These are phyloP conservation scores for Trichosporon sp. DNA, from an alignment of 1,284 basidiomycete species.

Conservation along the genomic window DNA sequence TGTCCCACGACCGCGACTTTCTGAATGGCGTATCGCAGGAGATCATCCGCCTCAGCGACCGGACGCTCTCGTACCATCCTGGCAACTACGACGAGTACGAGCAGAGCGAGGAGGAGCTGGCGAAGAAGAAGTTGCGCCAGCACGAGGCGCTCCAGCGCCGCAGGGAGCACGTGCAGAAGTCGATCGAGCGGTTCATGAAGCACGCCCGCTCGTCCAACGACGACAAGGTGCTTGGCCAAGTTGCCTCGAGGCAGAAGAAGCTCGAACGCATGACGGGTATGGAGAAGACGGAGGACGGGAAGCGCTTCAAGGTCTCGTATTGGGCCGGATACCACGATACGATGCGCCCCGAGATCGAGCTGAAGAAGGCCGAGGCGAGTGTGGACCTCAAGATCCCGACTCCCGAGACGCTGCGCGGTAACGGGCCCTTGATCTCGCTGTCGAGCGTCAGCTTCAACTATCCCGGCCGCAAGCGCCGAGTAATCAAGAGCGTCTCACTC, in stretches of 20 bases:
- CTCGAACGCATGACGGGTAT: constrained; percentile 64
- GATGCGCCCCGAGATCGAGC: constrained; percentile 60
- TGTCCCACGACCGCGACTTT: constrained; percentile 74
- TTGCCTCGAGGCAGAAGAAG: constrained; percentile 67
- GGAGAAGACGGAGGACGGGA: constrained; percentile 61
- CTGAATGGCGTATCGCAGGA: constrained; percentile 69
- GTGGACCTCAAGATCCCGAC: constrained; percentile 61
- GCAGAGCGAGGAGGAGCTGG: constrained; percentile 35
- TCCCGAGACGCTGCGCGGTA: constrained; percentile 59
- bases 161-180: constrained; percentile 56
- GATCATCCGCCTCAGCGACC: constrained; percentile 66
- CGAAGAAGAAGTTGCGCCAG: constrained; percentile 61
- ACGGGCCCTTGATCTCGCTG: constrained; percentile 63
- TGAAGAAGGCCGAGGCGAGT: constrained; percentile 61
- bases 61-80: constrained; percentile 60
- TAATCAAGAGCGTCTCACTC: constrained; percentile 64
- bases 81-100: constrained; percentile 36
- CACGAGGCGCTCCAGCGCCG: constrained; percentile 65
- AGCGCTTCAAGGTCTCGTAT: constrained; percentile 67
- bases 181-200: constrained; percentile 29
- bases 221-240: constrained; percentile 41
- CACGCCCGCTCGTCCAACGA: constrained; percentile 27
- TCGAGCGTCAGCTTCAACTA: constrained; percentile 62
- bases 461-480: constrained; percentile 42
- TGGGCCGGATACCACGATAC: constrained; percentile 60